Evolutionary conservation across 352 stramenopile species (phyloP).

Genomic region (Pythium scleroteichum): DNA sequence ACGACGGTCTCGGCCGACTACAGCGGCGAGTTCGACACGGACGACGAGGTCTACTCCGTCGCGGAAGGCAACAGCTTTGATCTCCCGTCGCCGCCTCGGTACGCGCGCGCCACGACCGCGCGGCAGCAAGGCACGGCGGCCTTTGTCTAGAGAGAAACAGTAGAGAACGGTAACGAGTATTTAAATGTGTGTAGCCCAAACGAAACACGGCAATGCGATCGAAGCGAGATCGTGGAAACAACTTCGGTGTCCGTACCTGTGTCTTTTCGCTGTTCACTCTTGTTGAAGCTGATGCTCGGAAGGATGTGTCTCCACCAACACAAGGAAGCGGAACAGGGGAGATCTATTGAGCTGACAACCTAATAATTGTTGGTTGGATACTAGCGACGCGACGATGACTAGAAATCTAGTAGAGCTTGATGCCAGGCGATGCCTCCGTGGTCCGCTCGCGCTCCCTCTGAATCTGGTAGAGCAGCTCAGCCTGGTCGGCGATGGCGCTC

Average conservation of each 20-base stretch:
- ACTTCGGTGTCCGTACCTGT: too few species aligned
- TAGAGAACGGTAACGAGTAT: neutral
- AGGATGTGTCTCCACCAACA: too few species aligned
- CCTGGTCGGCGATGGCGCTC: slow-evolving; percentile 55
- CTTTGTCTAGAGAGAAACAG: slow-evolving; percentile 14
- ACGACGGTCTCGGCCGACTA: slow-evolving; percentile 18
- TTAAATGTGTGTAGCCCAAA: neutral
- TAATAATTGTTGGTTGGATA: neutral
- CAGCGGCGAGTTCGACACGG: slow-evolving; percentile 7
- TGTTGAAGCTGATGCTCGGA: too few species aligned
- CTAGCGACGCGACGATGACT: too few species aligned
- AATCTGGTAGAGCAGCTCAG: slow-evolving; percentile 47
- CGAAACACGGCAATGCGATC: too few species aligned
- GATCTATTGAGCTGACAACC: neutral
- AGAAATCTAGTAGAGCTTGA: neutral
- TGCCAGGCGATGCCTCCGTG: neutral
- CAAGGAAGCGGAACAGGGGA: too few species aligned
- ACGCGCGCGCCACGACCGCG: neutral
- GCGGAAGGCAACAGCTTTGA: slow-evolving; percentile 15
- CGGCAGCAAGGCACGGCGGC: slow-evolving; percentile 12
- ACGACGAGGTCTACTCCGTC: slow-evolving; percentile 25
- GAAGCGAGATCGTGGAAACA: too few species aligned
- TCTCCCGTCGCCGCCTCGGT: slow-evolving; percentile 17
- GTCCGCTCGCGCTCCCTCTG: slow-evolving; percentile 40
- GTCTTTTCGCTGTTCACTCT: too few species aligned